Conservation (phyloP, 2,329 filamentous ascomycete genomes). For the Penicillium sp. region DNA sequence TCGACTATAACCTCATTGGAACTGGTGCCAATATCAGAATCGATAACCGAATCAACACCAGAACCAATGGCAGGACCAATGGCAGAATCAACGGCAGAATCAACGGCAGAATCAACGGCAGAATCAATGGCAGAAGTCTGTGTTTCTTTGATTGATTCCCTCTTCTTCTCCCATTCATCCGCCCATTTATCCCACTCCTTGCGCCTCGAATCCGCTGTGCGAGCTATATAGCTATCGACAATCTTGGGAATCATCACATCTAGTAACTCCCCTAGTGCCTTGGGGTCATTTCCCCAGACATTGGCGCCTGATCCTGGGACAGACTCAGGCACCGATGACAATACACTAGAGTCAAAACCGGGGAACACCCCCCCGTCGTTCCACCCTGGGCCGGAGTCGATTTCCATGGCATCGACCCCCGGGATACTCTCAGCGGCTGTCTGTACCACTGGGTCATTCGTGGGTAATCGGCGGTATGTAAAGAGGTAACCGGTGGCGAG, state of each 20-base stretch:
- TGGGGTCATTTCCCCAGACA: neutral
- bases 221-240: neutral
- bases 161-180: neutral
- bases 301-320: no score
- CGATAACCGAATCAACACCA: neutral
- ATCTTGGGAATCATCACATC: neutral
- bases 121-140: neutral
- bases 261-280: neutral
- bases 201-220: neutral
- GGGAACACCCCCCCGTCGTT: neutral
- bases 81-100: neutral
- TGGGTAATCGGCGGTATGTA: conserved; percentile 22
- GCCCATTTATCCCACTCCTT: neutral
- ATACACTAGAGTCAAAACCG: neutral
- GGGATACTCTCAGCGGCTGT: neutral
- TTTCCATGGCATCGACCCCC: neutral
- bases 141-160: no score
- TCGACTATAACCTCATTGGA: neutral
- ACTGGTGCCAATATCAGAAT: neutral
- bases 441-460: neutral
- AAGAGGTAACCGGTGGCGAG: conserved; percentile 15
- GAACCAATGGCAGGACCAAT: neutral
- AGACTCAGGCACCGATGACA: neutral
- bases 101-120: neutral
- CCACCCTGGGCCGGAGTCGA: neutral